Percentiles rank a stretch among this genome's conserved stretches.
These are phyloP conservation scores for Neofusicoccum kwambonambiense DNA, from an alignment of 2,329 filamentous ascomycete species.

Conservation along the genomic window DNA sequence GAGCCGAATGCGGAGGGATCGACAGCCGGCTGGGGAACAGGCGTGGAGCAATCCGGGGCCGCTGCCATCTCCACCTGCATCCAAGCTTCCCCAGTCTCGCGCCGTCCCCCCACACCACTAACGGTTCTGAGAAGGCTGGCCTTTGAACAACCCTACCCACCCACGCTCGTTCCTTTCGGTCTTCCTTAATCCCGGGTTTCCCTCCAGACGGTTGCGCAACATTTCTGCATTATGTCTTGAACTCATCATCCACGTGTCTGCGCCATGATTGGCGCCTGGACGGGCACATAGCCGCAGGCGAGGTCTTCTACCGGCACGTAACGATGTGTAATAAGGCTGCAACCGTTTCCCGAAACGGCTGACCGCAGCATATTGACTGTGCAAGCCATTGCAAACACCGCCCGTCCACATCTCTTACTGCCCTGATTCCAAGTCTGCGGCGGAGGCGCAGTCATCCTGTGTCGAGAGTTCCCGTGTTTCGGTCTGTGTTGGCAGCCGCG, in stretches of 20 bases:
- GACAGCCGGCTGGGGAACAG: not conserved
- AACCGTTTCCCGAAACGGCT: not conserved
- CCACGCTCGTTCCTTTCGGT: not conserved
- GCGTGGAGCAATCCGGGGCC: not conserved
- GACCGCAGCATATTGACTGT: conserved; percentile 6
- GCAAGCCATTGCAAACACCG: not conserved
- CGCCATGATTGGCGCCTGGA: not conserved
- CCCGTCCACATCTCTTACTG: not conserved
- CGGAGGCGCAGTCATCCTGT: conserved; percentile 2
- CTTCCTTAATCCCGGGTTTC: not conserved
- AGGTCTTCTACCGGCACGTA: not conserved
- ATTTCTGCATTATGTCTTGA: not conserved
- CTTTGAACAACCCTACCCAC: not conserved
- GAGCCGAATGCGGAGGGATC: conserved; percentile 4
- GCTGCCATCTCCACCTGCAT: not conserved
- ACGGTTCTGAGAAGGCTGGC: too few relatives aligned
- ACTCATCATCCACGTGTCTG: not conserved
- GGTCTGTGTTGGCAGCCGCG: not conserved
- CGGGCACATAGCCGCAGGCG: not conserved
- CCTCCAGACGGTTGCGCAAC: not conserved
- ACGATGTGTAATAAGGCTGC: not conserved
- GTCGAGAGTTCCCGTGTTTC: not conserved
- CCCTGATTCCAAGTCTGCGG: not conserved
- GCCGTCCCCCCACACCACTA: not conserved
- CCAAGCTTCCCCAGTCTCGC: not conserved